Evolutionary conservation across 2,329 filamentous ascomycete genomes (phyloP).

Genomic region (Apiospora kogelbergensis): DNA sequence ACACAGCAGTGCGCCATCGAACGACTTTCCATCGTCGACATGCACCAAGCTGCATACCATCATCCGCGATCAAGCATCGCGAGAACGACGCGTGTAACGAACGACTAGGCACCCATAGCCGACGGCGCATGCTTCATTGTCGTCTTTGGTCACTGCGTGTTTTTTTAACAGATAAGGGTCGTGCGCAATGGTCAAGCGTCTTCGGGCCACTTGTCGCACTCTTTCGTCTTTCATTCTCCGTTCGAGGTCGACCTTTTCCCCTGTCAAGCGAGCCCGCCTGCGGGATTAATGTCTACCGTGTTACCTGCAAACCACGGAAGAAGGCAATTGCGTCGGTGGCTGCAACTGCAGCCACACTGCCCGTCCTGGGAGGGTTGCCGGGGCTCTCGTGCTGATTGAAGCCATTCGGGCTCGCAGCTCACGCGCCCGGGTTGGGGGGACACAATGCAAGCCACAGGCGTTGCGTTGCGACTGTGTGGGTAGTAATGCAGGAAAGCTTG

Average conservation of each 20-base stretch:
- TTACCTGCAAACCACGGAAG: not conserved
- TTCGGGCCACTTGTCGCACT: not conserved
- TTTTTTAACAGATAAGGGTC: too few species aligned
- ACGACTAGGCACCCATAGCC: not conserved
- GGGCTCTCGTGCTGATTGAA: too few species aligned
- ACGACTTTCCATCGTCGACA: not conserved
- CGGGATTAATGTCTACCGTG: not conserved
- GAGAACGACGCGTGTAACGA: not conserved
- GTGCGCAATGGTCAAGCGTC: not conserved
- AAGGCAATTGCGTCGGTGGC: not conserved
- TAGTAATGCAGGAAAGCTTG: slow-evolving; percentile 4
- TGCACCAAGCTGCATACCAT: not conserved
- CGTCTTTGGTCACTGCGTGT: not conserved
- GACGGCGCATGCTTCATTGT: not conserved
- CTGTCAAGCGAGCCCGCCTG: not conserved
- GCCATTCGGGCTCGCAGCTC: not conserved
- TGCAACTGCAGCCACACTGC: not conserved
- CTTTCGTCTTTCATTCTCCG: not conserved
- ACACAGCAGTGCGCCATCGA: not conserved
- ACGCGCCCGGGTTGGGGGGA: not conserved
- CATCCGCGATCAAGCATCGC: not conserved
- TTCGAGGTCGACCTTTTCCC: not conserved
- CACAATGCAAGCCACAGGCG: not conserved
- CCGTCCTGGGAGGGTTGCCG: not conserved
- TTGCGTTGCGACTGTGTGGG: not conserved